A percentile compares a stretch with the other conserved stretches of the same genome.
Conservation (phyloP, 2,329 filamentous ascomycete species). For the Xylariaceae sp. region DNA sequence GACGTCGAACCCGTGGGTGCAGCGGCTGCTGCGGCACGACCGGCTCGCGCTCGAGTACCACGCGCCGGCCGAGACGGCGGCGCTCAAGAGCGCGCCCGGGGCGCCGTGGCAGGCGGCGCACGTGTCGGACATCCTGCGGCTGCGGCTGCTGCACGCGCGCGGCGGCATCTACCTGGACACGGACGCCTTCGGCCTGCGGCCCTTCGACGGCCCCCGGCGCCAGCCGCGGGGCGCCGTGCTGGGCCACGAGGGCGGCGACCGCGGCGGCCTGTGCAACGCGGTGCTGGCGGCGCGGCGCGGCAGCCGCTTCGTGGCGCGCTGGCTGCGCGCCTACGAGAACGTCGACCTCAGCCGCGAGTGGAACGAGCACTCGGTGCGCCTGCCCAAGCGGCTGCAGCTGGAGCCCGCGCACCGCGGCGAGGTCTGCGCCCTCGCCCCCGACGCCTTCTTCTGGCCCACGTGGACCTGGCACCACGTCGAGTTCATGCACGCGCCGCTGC, state of each 20-base stretch:
- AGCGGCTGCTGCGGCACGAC: constrained; percentile 23
- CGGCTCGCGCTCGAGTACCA: constrained; percentile 29
- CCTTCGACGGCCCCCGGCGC: constrained; percentile 23
- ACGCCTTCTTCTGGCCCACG: constrained; percentile 32
- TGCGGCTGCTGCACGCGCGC: constrained; percentile 26
- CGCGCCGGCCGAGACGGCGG: constrained; percentile 21
- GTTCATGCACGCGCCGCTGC: constrained; percentile 29
- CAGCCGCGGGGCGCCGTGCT: constrained; percentile 25
- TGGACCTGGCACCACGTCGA: constrained; percentile 31
- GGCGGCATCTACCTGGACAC: constrained; percentile 31
- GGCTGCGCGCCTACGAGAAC: constrained; percentile 26
- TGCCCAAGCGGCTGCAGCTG: constrained; percentile 24
- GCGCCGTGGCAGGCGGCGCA: constrained; percentile 25
- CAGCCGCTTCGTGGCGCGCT: constrained; percentile 27
- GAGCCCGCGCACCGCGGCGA: constrained; percentile 20
- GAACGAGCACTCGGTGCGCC: constrained; percentile 31
- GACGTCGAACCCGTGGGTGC: constrained; percentile 29
- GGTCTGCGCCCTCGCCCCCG: constrained; percentile 28
- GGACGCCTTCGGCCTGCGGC: constrained; percentile 28
- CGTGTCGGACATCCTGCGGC: constrained; percentile 28
- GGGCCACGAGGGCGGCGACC: constrained; percentile 30
- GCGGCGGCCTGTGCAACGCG: constrained; percentile 30
- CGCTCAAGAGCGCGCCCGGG: constrained; percentile 20
- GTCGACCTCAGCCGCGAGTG: constrained; percentile 27
- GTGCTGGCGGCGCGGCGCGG: constrained; percentile 29